These are phyloP conservation scores for Pyrus hybrid DNA, from an alignment of 331 rosid genomes.

Conservation along the genomic window DNA sequence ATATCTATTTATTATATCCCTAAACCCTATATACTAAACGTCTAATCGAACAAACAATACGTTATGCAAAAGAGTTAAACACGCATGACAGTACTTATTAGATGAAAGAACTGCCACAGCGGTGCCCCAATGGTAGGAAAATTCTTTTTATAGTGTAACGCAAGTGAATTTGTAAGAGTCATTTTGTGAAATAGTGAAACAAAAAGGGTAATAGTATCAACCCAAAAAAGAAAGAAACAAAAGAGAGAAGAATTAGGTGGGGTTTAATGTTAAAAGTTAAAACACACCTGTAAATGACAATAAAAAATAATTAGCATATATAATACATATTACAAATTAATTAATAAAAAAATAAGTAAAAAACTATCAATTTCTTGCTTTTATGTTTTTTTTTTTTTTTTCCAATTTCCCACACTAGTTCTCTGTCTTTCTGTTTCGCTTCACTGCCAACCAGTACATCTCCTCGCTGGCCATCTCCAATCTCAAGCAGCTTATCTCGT, in stretches of 20 bases:
- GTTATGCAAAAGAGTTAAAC: neutral
- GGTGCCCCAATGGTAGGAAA: neutral
- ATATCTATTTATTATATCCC: too few relatives aligned
- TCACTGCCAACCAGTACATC: conserved; percentile 28
- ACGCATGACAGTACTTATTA: too few relatives aligned
- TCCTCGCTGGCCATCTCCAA: conserved; percentile 15
- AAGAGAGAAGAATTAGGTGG: neutral
- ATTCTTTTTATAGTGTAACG: neutral
- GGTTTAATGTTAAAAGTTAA: neutral
- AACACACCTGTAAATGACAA: neutral
- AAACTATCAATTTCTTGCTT: too few relatives aligned
- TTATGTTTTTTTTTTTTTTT: neutral
- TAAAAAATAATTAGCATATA: too few relatives aligned
- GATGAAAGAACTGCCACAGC: neutral
- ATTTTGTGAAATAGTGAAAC: neutral
- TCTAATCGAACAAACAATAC: too few relatives aligned
- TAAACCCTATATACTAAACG: too few relatives aligned
- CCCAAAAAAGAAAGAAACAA: neutral
- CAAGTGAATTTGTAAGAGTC: neutral
- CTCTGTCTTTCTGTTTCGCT: conserved; percentile 35
- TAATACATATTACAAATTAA: too few relatives aligned
- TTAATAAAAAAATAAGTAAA: too few relatives aligned
- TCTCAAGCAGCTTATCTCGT: conserved; percentile 17
- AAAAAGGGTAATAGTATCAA: neutral
- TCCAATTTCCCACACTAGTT: neutral